Conservation (phyloP, 768 basidiomycete genomes). For the Boletus sp. region DNA sequence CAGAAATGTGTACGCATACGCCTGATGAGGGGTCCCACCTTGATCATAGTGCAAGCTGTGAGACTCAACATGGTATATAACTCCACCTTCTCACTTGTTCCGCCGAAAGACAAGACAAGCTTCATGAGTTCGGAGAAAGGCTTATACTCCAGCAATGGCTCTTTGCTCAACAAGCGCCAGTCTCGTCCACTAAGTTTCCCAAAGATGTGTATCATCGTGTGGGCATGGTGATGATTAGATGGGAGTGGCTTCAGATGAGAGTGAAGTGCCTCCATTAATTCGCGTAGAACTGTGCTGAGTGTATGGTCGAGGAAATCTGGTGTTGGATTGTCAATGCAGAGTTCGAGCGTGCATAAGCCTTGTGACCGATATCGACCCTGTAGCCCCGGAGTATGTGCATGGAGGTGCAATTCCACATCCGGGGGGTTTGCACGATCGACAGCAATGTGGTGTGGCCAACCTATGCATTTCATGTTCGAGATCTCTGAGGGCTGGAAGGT, state of each 20-base stretch:
- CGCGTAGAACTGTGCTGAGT: too few species aligned
- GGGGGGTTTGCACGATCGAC: too few species aligned
- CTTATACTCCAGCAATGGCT: slow-evolving; percentile 71
- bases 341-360: slow-evolving; percentile 91
- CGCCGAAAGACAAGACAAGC: slow-evolving; percentile 71
- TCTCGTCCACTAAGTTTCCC: slow-evolving; percentile 97
- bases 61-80: slow-evolving; percentile 64
- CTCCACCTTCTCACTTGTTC: slow-evolving; percentile 60
- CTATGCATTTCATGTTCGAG: too few species aligned
- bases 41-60: slow-evolving; percentile 60
- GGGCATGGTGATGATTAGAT: slow-evolving; percentile 83
- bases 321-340: too few species aligned
- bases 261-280: too few species aligned
- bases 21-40: slow-evolving; percentile 42
- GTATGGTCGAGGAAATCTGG: too few species aligned
- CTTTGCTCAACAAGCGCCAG: slow-evolving; percentile 77
- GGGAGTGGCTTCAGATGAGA: too few species aligned
- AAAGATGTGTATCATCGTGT: slow-evolving; percentile 92
- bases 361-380: too few species aligned
- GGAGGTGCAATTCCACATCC: too few species aligned
- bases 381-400: too few species aligned
- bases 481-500: too few species aligned
- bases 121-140: slow-evolving; percentile 69
- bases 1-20: slow-evolving; percentile 64
- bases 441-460: too few species aligned